Conservation (phyloP, 2,329 filamentous ascomycete species). For the Exophiala sp. region DNA sequence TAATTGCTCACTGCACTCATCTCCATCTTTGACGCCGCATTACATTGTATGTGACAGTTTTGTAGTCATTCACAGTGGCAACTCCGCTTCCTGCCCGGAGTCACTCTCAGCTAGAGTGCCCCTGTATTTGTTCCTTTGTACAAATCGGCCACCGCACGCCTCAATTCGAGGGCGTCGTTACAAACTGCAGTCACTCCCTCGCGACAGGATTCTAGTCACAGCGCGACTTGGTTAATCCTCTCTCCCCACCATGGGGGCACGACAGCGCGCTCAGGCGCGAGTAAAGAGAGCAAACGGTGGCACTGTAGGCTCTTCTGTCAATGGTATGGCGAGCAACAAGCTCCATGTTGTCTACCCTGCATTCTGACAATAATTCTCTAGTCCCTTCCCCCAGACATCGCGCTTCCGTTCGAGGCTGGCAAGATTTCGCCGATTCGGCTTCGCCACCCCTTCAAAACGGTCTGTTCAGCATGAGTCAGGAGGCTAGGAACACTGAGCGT, state of each 20-base stretch:
- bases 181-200: no score
- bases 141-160: not conserved
- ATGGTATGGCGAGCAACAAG: constrained; percentile 5
- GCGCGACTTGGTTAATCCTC: not conserved
- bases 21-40: not conserved
- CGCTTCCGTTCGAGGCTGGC: constrained; percentile 14
- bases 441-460: constrained; percentile 18
- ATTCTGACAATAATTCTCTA: not conserved
- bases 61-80: constrained; percentile 2
- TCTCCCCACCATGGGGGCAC: constrained; percentile 24
- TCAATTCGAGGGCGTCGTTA: no score
- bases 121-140: not conserved
- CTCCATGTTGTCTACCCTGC: constrained; percentile 5
- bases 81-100: not conserved
- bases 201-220: no score
- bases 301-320: constrained; percentile 13
- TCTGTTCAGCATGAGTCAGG: constrained; percentile 50
- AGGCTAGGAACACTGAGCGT: constrained; percentile 53
- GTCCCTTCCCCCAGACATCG: constrained; percentile 5
- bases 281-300: constrained; percentile 21
- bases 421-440: constrained; percentile 24
- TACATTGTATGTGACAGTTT: not conserved
- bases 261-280: constrained; percentile 23
- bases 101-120: not conserved
- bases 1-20: not conserved